Evolutionary conservation across 768 basidiomycete genomes (phyloP).

Genomic region (Rhodotorula diobovata): DNA sequence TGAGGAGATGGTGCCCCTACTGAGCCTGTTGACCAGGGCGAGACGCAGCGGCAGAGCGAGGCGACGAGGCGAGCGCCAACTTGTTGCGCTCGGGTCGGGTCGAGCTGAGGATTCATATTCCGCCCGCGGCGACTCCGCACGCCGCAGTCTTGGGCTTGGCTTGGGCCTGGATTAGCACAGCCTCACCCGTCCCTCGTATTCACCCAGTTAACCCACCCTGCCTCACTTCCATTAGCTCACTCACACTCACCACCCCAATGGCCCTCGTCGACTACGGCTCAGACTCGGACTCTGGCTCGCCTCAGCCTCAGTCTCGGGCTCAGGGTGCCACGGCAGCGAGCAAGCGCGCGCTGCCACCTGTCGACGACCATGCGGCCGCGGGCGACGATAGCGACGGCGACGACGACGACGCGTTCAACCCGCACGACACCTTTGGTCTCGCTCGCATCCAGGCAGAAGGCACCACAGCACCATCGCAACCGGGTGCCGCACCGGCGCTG

Average conservation of each 20-base stretch:
- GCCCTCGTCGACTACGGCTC: slow-evolving; percentile 11
- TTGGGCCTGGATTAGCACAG: no score
- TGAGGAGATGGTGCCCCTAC: no score
- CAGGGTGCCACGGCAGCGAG: background rate
- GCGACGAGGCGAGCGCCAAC: no score
- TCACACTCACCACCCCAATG: background rate
- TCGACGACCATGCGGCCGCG: background rate
- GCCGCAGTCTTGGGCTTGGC: no score
- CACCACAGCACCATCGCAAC: no score
- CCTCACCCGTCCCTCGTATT: no score
- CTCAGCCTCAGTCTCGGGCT: background rate
- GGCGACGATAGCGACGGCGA: background rate
- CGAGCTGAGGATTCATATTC: no score
- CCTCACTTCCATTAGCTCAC: background rate
- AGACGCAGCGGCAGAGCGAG: no score
- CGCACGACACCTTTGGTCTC: slow-evolving; percentile 7
- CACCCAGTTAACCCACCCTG: no score
- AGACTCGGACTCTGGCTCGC: slow-evolving; percentile 1
- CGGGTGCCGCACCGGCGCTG: background rate
- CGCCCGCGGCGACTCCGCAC: no score
- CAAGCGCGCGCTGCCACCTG: background rate
- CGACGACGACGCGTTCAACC: background rate
- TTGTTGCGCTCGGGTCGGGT: no score
- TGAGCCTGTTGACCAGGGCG: no score
- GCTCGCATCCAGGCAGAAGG: background rate